Percentiles rank a stretch among this genome's conserved stretches.
These are phyloP conservation scores for Artemisia tridentata DNA, from an alignment of 129 eudicot species.

Conservation along the genomic window DNA sequence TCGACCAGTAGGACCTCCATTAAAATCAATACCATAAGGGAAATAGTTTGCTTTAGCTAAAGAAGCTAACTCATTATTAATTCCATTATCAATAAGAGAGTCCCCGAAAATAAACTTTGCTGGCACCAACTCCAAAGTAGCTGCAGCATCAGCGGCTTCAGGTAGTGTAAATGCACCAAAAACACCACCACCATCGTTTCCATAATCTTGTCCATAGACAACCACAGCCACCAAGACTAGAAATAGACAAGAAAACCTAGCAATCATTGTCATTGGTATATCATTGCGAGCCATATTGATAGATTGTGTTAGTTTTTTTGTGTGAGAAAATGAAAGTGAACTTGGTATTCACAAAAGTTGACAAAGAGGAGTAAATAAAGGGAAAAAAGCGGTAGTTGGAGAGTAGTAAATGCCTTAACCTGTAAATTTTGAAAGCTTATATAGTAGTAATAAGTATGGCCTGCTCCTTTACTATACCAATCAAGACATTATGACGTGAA, in stretches of 20 bases:
- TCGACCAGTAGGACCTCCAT: too few species aligned
- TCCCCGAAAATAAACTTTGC: slow-evolving; percentile 92
- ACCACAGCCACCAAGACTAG: too few species aligned
- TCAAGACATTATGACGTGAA: background rate
- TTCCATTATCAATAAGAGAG: slow-evolving; percentile 82
- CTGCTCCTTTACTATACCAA: background rate
- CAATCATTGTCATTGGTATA: too few species aligned
- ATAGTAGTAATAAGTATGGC: slow-evolving; percentile 26
- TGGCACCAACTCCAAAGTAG: slow-evolving; percentile 55
- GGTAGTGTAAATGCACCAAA: slow-evolving; percentile 25
- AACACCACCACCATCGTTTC: slow-evolving; percentile 17
- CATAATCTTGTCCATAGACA: too few species aligned
- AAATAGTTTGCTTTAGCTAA: slow-evolving; percentile 82
- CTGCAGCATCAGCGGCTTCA: slow-evolving; percentile 18
- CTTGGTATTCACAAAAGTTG: slow-evolving; percentile 23
- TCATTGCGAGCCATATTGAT: too few species aligned
- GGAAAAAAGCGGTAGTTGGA: slow-evolving; percentile 34
- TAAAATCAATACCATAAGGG: slow-evolving; percentile 92
- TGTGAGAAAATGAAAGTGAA: too few species aligned
- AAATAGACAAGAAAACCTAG: too few species aligned
- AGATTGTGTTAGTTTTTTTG: too few species aligned
- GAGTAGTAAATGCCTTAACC: slow-evolving; percentile 37
- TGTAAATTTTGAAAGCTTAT: slow-evolving; percentile 18
- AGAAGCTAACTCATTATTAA: slow-evolving; percentile 76
- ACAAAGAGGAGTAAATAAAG: slow-evolving; percentile 30